Percentiles rank a stretch among this genome's conserved stretches.
phyloP scores from a whole-genome alignment of 495 filamentous ascomycete genomes.

The Penicillium turbatum region DNA sequence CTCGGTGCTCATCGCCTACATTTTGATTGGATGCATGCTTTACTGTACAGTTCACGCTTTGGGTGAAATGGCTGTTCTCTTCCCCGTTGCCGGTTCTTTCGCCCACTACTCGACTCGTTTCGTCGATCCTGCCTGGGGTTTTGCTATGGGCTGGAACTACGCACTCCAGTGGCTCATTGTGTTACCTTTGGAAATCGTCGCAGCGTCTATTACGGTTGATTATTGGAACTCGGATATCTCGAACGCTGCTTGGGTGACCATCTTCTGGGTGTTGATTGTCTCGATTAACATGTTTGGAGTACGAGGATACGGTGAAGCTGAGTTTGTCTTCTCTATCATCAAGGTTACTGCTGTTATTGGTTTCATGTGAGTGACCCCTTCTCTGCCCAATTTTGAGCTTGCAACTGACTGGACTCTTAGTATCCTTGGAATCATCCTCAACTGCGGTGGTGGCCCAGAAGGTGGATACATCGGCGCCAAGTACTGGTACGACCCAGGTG shows the following conservation, averaged over 20 bases:
- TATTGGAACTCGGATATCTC: slow-evolving; percentile 71
- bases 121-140: slow-evolving; percentile 92
- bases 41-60: slow-evolving; percentile 90
- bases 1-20: slow-evolving; percentile 75
- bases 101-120: slow-evolving; percentile 90
- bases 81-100: slow-evolving; percentile 90
- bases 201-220: slow-evolving; percentile 81
- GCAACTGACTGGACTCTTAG: slow-evolving; percentile 34
- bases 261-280: slow-evolving; percentile 73
- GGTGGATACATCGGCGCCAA: slow-evolving; percentile 78
- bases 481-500: slow-evolving; percentile 81
- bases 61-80: slow-evolving; percentile 87
- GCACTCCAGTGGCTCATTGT: slow-evolving; percentile 90
- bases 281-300: slow-evolving; percentile 83
- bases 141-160: slow-evolving; percentile 99
- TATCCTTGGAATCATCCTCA: slow-evolving; percentile 73
- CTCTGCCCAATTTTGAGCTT: not conserved
- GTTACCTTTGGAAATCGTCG: slow-evolving; percentile 84
- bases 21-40: slow-evolving; percentile 81
- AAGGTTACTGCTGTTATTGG: slow-evolving; percentile 85
- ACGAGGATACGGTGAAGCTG: slow-evolving; percentile 83
- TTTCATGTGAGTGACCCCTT: slow-evolving; percentile 64
- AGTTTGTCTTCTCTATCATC: slow-evolving; percentile 81
- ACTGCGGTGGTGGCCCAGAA: slow-evolving; percentile 71
- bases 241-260: slow-evolving; percentile 76